These are phyloP conservation scores for Aplosporella prunicola DNA, from an alignment of 2,329 filamentous ascomycete species.

Conservation along the genomic window DNA sequence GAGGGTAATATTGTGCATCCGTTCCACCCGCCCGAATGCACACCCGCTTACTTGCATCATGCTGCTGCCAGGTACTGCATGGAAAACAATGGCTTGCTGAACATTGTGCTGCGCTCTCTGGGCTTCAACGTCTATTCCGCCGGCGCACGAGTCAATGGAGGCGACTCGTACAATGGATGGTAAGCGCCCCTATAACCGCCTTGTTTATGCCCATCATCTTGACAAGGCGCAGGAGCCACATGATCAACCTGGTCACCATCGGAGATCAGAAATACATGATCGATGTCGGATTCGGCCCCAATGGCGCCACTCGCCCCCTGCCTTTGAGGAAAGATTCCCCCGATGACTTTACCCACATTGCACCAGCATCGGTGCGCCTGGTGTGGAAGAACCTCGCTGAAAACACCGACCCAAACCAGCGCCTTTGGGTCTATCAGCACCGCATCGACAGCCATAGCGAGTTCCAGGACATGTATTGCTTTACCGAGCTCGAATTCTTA, in stretches of 20 bases:
- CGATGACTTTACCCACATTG: constrained; percentile 17
- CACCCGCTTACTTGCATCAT: too few relatives aligned
- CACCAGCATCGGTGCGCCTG: constrained; percentile 23
- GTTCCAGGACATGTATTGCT: constrained; percentile 56
- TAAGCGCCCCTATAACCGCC: constrained; percentile 12
- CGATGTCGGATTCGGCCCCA: constrained; percentile 36
- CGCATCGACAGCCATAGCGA: constrained; percentile 28
- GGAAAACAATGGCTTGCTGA: constrained; percentile 49
- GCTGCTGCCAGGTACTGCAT: too few relatives aligned
- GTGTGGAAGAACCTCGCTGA: constrained; percentile 25
- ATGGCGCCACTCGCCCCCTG: constrained; percentile 30
- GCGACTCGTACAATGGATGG: constrained; percentile 20
- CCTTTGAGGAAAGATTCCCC: constrained; percentile 23
- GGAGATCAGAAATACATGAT: constrained; percentile 26
- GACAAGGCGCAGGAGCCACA: constrained; percentile 29
- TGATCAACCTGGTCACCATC: constrained; percentile 37
- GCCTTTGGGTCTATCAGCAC: constrained; percentile 37
- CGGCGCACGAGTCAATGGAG: constrained; percentile 31
- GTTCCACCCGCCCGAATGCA: too few relatives aligned
- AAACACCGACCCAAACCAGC: constrained; percentile 26
- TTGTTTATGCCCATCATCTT: constrained; percentile 6
- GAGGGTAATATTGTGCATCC: too few relatives aligned
- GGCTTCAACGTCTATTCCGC: constrained; percentile 38
- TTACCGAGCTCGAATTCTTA: constrained; percentile 39
- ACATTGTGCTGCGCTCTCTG: constrained; percentile 41